A percentile compares a stretch with the other conserved stretches of the same genome.
Conservation (phyloP, 2,329 filamentous ascomycete genomes). For the Scorias spongiosa region DNA sequence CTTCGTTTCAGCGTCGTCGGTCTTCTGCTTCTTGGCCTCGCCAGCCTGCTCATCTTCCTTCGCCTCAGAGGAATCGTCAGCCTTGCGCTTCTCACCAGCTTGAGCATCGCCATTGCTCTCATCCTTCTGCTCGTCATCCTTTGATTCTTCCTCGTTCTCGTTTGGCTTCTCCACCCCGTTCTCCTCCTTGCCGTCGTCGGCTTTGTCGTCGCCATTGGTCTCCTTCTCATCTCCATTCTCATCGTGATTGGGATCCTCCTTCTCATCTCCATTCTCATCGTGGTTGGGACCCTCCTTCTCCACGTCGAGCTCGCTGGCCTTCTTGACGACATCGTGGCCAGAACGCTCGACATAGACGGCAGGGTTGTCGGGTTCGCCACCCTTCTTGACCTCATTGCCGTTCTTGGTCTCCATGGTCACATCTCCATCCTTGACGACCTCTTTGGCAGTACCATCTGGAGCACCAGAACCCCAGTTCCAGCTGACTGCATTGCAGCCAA, state of each 20-base stretch:
- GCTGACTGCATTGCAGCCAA: conserved; percentile 34
- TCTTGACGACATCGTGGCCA: conserved; percentile 52
- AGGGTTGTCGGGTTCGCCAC: conserved; percentile 43
- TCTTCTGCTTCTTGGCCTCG: conserved; percentile 17
- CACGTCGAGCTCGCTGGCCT: conserved; percentile 43
- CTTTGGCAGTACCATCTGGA: conserved; percentile 42
- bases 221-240: conserved; percentile 13
- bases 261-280: conserved; percentile 17
- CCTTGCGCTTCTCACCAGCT: conserved; percentile 17
- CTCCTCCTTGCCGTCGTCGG: conserved; percentile 7
- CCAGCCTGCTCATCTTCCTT: conserved; percentile 15
- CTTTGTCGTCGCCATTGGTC: conserved; percentile 4
- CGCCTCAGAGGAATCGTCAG: conserved; percentile 13
- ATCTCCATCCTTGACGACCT: conserved; percentile 42
- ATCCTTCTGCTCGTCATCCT: conserved; percentile 10
- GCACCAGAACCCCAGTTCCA: conserved; percentile 45
- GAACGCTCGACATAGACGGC: conserved; percentile 43
- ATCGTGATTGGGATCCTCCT: conserved; percentile 9
- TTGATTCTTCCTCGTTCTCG: conserved; percentile 9
- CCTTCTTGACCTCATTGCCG: conserved; percentile 51
- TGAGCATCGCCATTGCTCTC: conserved; percentile 14
- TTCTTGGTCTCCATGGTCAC: conserved; percentile 44
- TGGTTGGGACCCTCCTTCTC: conserved; percentile 32
- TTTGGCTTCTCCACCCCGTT: conserved; percentile 8
- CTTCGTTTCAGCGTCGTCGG: conserved; percentile 20